Evolutionary conservation across 202 grass and related monocot species (phyloP), one percentile per base, ranked within the genome.

Genomic region (Hordeum pubiflorum): DNA sequence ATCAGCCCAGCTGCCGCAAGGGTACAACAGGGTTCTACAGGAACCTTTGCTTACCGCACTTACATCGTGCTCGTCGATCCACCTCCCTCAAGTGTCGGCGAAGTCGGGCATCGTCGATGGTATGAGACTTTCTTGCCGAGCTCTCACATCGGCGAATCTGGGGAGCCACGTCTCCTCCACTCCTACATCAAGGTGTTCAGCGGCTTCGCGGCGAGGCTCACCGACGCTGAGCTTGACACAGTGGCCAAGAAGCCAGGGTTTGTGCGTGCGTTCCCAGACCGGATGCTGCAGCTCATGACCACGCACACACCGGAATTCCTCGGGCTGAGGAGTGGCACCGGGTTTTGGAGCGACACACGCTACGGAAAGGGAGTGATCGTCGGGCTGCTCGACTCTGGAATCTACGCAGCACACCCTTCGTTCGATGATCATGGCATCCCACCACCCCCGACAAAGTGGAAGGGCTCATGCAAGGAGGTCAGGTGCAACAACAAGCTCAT

Each of bases 401-500:
- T 69, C 38, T 23, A 41, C 23, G 10, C 37, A 13, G 36, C 37
- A 24, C 66, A 69, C 38, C 21, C 38, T 43, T 69, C 38, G 20
- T 69, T 69, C 23, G 38, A 21, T 0, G 66, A 69, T 38, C 21
- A 69, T 24, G 66, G 12, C 38, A 23, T 69, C 37, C 11, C 66
- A 37, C 20, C 66, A 37, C 37, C 66, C 11, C 66, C 37, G 0
- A 38, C 11, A 24, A 69, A 43, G 66, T 69, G 37, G 66, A 69
- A 44, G 21, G 66, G 66, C 21, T 43, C 20, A 6, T 69, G 66
- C 66, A 23, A 24, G 2, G 36, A 32, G 31, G 37, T 6, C 41
- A 78, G 9, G 15, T 93, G 91, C 65, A 90, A 93, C 80, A 93
- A 93, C 63, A 93, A 93, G 71, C 85, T 93, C 44, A 82, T 86